phyloP scores from a whole-genome alignment of 495 filamentous ascomycete genomes.

The Cercophora newfieldiana region DNA sequence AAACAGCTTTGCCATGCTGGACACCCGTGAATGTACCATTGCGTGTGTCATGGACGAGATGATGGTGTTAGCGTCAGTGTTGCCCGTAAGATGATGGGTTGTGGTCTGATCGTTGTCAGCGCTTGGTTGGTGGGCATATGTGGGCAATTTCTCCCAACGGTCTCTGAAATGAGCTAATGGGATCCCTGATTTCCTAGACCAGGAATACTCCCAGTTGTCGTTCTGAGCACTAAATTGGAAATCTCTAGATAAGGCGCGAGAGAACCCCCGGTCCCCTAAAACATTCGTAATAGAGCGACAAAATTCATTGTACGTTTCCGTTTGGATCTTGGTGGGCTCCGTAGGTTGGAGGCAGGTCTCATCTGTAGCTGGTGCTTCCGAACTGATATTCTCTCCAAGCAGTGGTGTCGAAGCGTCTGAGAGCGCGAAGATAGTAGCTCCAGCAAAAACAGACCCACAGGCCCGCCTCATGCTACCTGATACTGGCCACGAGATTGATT shows the following conservation, averaged over 20 bases:
- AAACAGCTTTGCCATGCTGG: not conserved
- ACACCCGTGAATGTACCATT: not conserved
- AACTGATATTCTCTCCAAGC: too few species aligned
- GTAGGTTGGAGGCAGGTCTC: not conserved
- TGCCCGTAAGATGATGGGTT: too few species aligned
- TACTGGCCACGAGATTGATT: too few species aligned
- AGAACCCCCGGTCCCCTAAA: too few species aligned
- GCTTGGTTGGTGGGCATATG: not conserved
- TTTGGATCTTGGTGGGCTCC: constrained; percentile 4
- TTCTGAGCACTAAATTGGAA: constrained; percentile 8
- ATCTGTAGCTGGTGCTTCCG: too few species aligned
- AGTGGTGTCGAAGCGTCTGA: too few species aligned
- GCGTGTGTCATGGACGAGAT: not conserved
- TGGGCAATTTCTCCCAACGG: not conserved
- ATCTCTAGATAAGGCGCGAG: not conserved
- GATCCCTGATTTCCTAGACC: constrained; percentile 1
- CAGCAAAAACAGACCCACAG: too few species aligned
- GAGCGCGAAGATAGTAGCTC: too few species aligned
- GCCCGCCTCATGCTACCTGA: too few species aligned
- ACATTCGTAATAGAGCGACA: not conserved
- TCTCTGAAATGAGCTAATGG: constrained; percentile 8
- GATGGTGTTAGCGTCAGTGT: too few species aligned
- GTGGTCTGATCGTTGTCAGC: too few species aligned
- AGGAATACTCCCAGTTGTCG: constrained; percentile 10
- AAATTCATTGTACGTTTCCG: constrained; percentile 13